Percentiles rank a stretch among this genome's conserved stretches.
Evolutionary conservation across 495 filamentous ascomycete species (phyloP).

Genomic region (Ascobolus immersus): DNA sequence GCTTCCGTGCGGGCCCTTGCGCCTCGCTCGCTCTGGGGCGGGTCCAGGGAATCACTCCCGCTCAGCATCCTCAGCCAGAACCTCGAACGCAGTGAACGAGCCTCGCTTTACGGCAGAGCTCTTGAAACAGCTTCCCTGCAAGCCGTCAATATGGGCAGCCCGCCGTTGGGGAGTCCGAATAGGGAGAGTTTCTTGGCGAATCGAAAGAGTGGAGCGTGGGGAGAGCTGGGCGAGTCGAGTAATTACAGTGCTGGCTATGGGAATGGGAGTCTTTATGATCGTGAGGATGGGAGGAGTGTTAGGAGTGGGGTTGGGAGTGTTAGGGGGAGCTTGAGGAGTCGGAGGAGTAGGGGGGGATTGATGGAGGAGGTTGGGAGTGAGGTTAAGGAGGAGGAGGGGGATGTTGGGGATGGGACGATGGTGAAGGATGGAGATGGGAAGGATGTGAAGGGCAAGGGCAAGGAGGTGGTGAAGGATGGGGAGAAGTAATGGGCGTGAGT

Average conservation of each 20-base stretch:
- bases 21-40: constrained; percentile 76
- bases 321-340: background rate
- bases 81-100: no score
- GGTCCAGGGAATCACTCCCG: constrained; percentile 64
- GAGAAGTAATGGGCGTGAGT: constrained; percentile 1
- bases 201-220: constrained; percentile 7
- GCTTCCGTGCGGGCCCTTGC: constrained; percentile 81
- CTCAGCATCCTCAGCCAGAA: constrained; percentile 70
- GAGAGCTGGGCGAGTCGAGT: constrained; percentile 2
- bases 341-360: background rate
- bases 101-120: constrained; percentile 30
- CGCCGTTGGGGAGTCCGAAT: constrained; percentile 3
- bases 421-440: constrained; percentile 9
- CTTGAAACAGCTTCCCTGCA: constrained; percentile 6
- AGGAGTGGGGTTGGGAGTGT: constrained; percentile 1
- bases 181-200: constrained; percentile 6
- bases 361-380: constrained; percentile 1
- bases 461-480: constrained; percentile 1
- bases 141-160: constrained; percentile 7
- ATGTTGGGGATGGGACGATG: constrained; percentile 5
- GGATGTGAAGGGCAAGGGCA: background rate
- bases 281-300: background rate
- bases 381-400: constrained; percentile 4
- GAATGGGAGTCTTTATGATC: background rate
- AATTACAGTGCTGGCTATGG: background rate